Evolutionary conservation across 208 protist genomes (phyloP), one percentile per base, ranked within the genome.

Genomic region (Trypanosoma mega): DNA sequence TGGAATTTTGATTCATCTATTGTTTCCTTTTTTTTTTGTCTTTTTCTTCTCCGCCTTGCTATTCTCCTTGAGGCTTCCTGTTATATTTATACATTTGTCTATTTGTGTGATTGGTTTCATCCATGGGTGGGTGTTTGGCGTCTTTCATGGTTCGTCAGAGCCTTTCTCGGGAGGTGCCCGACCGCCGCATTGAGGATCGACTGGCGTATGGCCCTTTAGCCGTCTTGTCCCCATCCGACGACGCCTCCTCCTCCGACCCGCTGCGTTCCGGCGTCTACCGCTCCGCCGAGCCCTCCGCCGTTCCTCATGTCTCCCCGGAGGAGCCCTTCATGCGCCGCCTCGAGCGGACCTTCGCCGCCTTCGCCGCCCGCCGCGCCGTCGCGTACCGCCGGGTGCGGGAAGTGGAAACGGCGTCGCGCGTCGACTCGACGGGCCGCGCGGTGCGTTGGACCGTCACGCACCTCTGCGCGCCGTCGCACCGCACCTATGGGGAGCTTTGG

Each of bases 41-140:
- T 45, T 23, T n/a, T 43, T 43, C 12, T 16, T 11, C 36, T 43
- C 12, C 7, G 18, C 11, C 24, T 49, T 16, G 8, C 18, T 49
- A 26, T 49, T 49, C 44, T 49, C 30, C 29, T 56, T 33, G 8
- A 33, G 8, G 18, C 20, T 51, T 12, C 9, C 24, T 9, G 46
- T 16, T 51, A 12, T 51, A n/a, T 29, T 43, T 7, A 41, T n/a
- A 18, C 9, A n/a, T 16, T 21, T n/a, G n/a, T n/a, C n/a, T n/a
- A n/a, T n/a, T n/a, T n/a, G n/a, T n/a, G n/a, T n/a, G n/a, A n/a
- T n/a, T n/a, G n/a, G n/a, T n/a, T n/a, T n/a, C n/a, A n/a, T 60
- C 31, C 36, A 92, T 92, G 85, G 85, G 85, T 20, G 73, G 48
- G 29, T 80, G 72, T 48, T 58, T 85, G 4, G 51, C 60, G 14